Conservation (phyloP, 306 rosid species). For the Oxytropis ochrocephala region DNA sequence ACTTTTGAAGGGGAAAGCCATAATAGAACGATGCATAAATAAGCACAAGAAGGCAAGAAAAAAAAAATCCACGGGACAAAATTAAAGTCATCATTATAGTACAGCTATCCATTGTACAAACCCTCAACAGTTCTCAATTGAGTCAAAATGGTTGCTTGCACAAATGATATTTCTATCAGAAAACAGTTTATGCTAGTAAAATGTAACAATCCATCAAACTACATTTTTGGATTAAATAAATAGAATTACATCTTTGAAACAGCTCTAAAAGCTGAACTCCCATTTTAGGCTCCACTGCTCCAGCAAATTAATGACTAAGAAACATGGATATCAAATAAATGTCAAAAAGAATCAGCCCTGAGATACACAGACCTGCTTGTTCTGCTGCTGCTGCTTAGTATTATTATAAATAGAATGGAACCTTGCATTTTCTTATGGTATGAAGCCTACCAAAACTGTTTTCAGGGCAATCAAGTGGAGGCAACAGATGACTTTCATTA, state of each 20-base stretch:
- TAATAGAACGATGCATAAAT: no score
- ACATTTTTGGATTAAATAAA: neutral
- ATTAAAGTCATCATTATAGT: no score
- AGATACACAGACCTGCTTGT: neutral
- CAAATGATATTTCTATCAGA: neutral
- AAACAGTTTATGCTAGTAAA: neutral
- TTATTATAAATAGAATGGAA: constrained; percentile 48
- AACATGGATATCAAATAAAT: constrained; percentile 7
- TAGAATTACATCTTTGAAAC: constrained; percentile 10
- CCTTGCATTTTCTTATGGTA: constrained; percentile 68
- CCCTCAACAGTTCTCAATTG: neutral
- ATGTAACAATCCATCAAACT: neutral
- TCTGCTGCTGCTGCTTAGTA: constrained; percentile 14
- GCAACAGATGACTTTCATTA: constrained; percentile 59
- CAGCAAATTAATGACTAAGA: neutral
- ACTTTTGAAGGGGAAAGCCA: no score
- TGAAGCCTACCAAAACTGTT: constrained; percentile 74
- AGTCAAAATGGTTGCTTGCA: neutral
- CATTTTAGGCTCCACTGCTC: neutral
- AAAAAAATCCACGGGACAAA: no score
- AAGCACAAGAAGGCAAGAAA: no score
- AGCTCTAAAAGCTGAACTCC: neutral
- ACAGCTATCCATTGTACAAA: neutral
- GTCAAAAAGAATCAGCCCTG: neutral
- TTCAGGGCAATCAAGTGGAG: constrained; percentile 54